These are phyloP conservation scores for Pseudocercospora macadamiae DNA, from an alignment of 2,329 filamentous ascomycete genomes.

Conservation along the genomic window DNA sequence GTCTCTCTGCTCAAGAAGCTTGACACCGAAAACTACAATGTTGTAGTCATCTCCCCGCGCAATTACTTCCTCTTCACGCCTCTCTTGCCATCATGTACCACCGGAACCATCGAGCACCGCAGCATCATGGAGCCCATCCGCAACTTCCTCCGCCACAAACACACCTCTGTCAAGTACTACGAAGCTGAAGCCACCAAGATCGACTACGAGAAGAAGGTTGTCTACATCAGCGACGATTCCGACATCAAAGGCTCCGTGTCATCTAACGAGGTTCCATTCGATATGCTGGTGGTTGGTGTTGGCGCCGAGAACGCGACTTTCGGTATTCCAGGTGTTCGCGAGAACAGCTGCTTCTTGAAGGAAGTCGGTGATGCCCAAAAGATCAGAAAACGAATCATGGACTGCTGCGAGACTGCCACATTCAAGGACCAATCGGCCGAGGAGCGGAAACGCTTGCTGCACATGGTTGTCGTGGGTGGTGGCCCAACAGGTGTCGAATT, in stretches of 20 bases:
- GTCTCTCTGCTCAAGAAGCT: slow-evolving; percentile 98
- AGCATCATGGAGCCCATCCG: slow-evolving; percentile 99
- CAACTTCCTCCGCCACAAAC: slow-evolving; percentile 94
- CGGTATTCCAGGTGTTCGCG: slow-evolving; percentile 89
- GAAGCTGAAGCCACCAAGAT: slow-evolving; percentile 97
- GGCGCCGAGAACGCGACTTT: slow-evolving; percentile 99
- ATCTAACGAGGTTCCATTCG: slow-evolving; percentile 89
- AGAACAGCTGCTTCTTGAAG: slow-evolving; percentile 97
- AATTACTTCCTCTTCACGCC: slow-evolving; percentile 99
- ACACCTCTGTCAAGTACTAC: slow-evolving; percentile 91
- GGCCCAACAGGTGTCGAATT: slow-evolving; percentile 98
- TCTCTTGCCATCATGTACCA: slow-evolving; percentile 94
- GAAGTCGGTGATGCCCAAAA: slow-evolving; percentile 94
- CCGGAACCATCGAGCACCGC: slow-evolving; percentile 95
- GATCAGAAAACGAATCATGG: slow-evolving; percentile 99
- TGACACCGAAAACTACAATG: slow-evolving; percentile 98
- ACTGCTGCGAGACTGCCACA: slow-evolving; percentile 96
- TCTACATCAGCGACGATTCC: slow-evolving; percentile 89
- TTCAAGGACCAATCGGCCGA: slow-evolving; percentile 93
- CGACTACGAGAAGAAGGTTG: slow-evolving; percentile 84
- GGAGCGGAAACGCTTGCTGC: slow-evolving; percentile 89
- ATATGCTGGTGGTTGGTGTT: slow-evolving; percentile 97
- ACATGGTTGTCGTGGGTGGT: slow-evolving; percentile 89
- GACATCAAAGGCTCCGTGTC: slow-evolving; percentile 83
- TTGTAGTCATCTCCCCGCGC: slow-evolving; percentile 88